Conservation (phyloP, 2,329 filamentous ascomycete genomes). For the Xylaria sp. region DNA sequence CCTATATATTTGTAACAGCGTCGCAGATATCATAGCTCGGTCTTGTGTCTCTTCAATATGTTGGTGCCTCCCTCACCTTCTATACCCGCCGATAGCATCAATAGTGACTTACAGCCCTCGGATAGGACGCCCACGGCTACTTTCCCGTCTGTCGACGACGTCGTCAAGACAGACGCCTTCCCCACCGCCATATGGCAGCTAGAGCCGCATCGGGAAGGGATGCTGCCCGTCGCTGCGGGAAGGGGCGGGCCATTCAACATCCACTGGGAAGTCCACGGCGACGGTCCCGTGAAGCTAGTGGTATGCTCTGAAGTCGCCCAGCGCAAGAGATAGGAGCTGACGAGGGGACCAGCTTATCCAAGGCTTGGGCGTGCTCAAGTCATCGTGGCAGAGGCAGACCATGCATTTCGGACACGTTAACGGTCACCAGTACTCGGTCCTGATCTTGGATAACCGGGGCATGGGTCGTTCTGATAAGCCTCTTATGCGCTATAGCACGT, state of each 20-base stretch:
- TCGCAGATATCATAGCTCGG: no score
- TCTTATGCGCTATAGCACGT: constrained; percentile 79
- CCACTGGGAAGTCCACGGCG: constrained; percentile 82
- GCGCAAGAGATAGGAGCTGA: constrained; percentile 9
- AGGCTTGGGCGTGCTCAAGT: constrained; percentile 76
- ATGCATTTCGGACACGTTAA: constrained; percentile 81
- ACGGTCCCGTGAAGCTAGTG: constrained; percentile 76
- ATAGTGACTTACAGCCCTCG: constrained; percentile 6
- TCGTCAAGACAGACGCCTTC: constrained; percentile 70
- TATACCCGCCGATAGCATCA: background rate
- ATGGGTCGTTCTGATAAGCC: constrained; percentile 85
- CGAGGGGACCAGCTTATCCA: constrained; percentile 73
- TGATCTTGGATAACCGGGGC: constrained; percentile 86
- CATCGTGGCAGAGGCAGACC: constrained; percentile 85
- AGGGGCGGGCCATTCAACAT: constrained; percentile 82
- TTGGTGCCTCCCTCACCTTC: no score
- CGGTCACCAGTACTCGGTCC: constrained; percentile 73
- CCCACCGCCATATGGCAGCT: constrained; percentile 75
- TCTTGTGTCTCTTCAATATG: no score
- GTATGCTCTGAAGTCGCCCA: constrained; percentile 59
- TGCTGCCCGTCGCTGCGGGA: constrained; percentile 71
- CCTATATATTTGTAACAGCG: background rate
- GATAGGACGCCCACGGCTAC: constrained; percentile 25
- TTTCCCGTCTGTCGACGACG: constrained; percentile 46
- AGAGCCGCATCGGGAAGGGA: constrained; percentile 71